Evolutionary conservation across 2,329 filamentous ascomycete species (phyloP), one percentile per base, ranked within the genome.

Genomic region (Kalmusia sp.): DNA sequence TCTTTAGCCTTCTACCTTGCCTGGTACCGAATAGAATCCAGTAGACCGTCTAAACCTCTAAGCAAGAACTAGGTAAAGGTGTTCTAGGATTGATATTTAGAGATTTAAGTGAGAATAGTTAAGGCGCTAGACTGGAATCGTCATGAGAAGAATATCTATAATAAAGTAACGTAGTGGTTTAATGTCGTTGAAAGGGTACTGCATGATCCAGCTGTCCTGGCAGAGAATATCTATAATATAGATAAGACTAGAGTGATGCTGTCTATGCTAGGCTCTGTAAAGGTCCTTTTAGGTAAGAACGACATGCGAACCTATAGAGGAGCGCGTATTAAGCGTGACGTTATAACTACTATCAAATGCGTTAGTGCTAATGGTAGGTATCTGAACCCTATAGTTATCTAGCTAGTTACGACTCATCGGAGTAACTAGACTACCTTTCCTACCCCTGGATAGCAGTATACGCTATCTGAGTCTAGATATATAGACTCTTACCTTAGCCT

Each of bases 401-500:
- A 30, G 52, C 57, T 49, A 38, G 52, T 48, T 1, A 17, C 52
- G 6, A 57, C 58, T 21, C 45, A 59, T 55, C 41, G 56, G 8
- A 51, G 49, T 33, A 59, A 55, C 34, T 62, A 48, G 35, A 53
- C 34, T 8, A 48, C 34, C 2, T 53, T 25, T 28, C 40, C 49
- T 9, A 58, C 57, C 15, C 59, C 59, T 31, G 38, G 57, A 43
- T 62, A 52, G 59, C 51, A 51, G n/a, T 59, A 55, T 21, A 48
- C 41, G 14, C 30, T 9, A 35, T 58, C 52, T 31, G 39, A 55
- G n/a, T 22, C 21, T 35, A 38, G 58, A 22, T 65, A 67, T 38
- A 56, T 48, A 33, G 54, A 73, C 54, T 69, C 61, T n/a, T 57
- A 64, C 19, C 68, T 73, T 22, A 74, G 60, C 57, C 62, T 73